Conservation (phyloP, 75 land plant genomes). For the Isoetes taiwanensis region DNA sequence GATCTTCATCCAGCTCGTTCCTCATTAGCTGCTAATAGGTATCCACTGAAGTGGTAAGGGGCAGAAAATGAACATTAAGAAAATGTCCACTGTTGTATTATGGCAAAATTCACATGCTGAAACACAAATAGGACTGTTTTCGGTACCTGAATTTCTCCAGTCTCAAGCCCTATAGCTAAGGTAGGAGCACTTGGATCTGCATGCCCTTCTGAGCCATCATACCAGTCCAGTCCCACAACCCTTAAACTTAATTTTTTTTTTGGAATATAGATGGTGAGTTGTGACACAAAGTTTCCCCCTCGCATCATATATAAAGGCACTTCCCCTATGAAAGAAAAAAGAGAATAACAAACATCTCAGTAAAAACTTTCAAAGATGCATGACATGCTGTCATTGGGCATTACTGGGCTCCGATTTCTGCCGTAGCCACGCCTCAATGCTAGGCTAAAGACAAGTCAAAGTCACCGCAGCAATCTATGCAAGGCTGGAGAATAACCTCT, state of each 20-base stretch:
- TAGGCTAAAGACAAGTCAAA: too few species aligned
- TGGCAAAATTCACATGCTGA: neutral
- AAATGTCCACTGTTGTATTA: neutral
- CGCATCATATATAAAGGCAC: too few species aligned
- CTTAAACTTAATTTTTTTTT: neutral
- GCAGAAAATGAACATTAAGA: neutral
- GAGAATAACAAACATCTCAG: neutral
- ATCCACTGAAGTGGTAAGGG: neutral
- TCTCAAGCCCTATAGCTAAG: conserved; percentile 21
- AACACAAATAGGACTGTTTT: neutral
- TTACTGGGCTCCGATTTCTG: too few species aligned
- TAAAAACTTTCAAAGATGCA: too few species aligned
- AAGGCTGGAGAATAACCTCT: conserved; percentile 11
- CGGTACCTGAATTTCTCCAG: conserved; percentile 25
- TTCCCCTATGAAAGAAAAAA: neutral
- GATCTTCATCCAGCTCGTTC: conserved; percentile 32
- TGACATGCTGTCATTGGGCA: too few species aligned
- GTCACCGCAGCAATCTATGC: neutral
- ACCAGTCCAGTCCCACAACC: conserved; percentile 28
- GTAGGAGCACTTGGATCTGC: conserved; percentile 22
- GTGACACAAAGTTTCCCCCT: conserved; percentile 26
- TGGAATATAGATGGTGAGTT: conserved; percentile 14
- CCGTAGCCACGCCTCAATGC: too few species aligned
- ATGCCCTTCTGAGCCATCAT: conserved; percentile 21
- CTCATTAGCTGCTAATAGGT: conserved; percentile 22